Evolutionary conservation across 352 stramenopile genomes (phyloP).

Genomic region (Halophytophthora batemanensis): DNA sequence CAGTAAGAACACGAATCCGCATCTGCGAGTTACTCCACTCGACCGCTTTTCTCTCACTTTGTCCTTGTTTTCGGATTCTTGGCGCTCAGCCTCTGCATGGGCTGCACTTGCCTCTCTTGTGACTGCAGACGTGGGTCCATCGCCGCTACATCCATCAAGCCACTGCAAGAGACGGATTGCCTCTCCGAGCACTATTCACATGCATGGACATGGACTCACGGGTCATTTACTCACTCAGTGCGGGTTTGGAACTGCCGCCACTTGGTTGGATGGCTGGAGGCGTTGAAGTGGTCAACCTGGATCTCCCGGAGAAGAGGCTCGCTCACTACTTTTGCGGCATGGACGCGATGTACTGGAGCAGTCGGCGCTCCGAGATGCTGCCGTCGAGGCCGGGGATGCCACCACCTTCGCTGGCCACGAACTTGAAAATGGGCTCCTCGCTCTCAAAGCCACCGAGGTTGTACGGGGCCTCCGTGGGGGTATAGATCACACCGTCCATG

Average conservation of each 20-base stretch:
- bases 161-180: constrained; percentile 10
- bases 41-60: constrained; percentile 7
- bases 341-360: constrained; percentile 80
- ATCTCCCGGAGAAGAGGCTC: constrained; percentile 17
- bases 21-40: constrained; percentile 8
- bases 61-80: constrained; percentile 19
- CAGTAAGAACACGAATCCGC: constrained; percentile 2
- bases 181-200: constrained; percentile 34
- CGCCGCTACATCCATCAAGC: constrained; percentile 26
- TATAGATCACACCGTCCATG: constrained; percentile 87
- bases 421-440: constrained; percentile 87
- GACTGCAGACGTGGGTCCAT: constrained; percentile 10
- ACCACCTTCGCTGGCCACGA: constrained; percentile 80
- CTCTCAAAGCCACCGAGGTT: constrained; percentile 83
- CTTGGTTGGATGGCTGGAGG: constrained; percentile 8
- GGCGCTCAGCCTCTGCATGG: constrained; percentile 10
- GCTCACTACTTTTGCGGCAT: constrained; percentile 51
- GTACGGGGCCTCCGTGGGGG: constrained; percentile 77
- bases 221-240: constrained; percentile 68
- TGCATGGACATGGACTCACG: constrained; percentile 52
- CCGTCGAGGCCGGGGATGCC: constrained; percentile 80
- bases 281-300: constrained; percentile 14
- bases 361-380: constrained; percentile 70
- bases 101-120: neutral
- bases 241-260: constrained; percentile 52